Percentiles rank a stretch among this genome's conserved stretches.
These are phyloP conservation scores for Haematococcus lacustris DNA, from an alignment of 139 green algal species.

Conservation along the genomic window DNA sequence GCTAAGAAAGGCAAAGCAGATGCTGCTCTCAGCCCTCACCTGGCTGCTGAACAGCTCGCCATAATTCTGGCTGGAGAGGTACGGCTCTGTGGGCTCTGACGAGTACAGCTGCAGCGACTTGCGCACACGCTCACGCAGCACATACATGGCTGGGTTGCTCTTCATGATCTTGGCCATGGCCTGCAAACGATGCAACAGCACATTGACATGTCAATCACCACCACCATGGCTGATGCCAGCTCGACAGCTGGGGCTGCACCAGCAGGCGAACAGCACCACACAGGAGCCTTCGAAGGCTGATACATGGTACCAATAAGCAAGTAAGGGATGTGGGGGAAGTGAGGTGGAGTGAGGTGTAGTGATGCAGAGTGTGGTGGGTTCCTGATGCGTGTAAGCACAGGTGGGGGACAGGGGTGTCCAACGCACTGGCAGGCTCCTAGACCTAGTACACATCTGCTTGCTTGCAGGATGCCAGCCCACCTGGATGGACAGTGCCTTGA, in stretches of 20 bases:
- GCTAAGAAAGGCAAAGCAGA: background rate
- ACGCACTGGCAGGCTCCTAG: background rate
- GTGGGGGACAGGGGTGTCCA: background rate
- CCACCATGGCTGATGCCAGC: background rate
- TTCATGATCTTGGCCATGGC: constrained; percentile 98
- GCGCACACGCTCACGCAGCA: constrained; percentile 95
- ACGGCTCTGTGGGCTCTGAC: constrained; percentile 98
- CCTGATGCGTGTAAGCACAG: background rate
- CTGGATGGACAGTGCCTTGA: constrained; percentile 91
- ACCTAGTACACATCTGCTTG: background rate
- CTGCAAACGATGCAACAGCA: background rate
- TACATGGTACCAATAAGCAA: no score
- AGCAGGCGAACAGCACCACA: background rate
- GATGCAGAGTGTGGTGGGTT: background rate
- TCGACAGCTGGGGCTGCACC: background rate
- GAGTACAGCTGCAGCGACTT: constrained; percentile 98
- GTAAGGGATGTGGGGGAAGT: no score
- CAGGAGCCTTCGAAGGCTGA: background rate
- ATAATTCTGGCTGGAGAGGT: constrained; percentile 96
- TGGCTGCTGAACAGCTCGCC: constrained; percentile 87
- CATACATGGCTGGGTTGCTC: constrained; percentile 96
- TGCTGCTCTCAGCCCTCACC: background rate
- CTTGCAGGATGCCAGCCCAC: constrained; percentile 9
- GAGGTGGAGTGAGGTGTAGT: no score
- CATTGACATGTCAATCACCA: background rate